Conservation (phyloP, 495 filamentous ascomycete genomes). For the Penicillium goetzii region DNA sequence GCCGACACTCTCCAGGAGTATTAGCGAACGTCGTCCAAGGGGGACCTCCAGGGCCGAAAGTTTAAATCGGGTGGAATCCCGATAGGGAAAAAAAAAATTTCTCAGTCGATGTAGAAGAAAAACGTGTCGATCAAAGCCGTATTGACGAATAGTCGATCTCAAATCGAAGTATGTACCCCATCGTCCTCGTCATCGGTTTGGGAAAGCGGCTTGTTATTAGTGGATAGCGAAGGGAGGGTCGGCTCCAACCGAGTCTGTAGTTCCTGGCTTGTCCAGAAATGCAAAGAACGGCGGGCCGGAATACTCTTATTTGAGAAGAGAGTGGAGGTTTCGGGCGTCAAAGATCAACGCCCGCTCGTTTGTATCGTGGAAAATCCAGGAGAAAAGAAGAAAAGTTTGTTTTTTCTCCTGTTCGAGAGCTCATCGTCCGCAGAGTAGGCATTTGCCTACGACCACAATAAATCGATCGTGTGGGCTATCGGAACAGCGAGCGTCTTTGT, state of each 20-base stretch:
- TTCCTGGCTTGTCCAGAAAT: conserved; percentile 23
- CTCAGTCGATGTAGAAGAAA: conserved; percentile 8
- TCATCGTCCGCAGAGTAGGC: conserved; percentile 47
- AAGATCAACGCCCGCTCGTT: conserved; percentile 2
- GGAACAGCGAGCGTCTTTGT: conserved; percentile 61
- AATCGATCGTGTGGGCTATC: conserved; percentile 75
- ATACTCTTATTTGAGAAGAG: conserved; percentile 12
- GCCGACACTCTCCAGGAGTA: conserved; percentile 17
- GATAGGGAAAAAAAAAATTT: conserved; percentile 10
- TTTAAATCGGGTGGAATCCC: conserved; percentile 19
- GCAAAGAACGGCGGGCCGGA: conserved; percentile 22
- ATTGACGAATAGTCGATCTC: conserved; percentile 19
- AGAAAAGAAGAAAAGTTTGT: conserved; percentile 13
- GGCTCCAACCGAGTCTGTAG: conserved; percentile 26
- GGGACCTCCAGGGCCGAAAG: conserved; percentile 19
- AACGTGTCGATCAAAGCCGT: conserved; percentile 29
- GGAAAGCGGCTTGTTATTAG: conserved; percentile 18
- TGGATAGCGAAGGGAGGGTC: conserved; percentile 19
- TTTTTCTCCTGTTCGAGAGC: background rate
- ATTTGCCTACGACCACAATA: conserved; percentile 69
- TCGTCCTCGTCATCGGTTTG: conserved; percentile 20
- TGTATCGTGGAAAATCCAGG: background rate
- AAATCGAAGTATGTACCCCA: conserved; percentile 14
- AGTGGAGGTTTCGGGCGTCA: conserved; percentile 7
- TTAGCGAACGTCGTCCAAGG: conserved; percentile 10